A percentile compares a stretch with the other conserved stretches of the same genome.
Conservation (phyloP, 441 rosid species). For the Melastoma candidum region DNA sequence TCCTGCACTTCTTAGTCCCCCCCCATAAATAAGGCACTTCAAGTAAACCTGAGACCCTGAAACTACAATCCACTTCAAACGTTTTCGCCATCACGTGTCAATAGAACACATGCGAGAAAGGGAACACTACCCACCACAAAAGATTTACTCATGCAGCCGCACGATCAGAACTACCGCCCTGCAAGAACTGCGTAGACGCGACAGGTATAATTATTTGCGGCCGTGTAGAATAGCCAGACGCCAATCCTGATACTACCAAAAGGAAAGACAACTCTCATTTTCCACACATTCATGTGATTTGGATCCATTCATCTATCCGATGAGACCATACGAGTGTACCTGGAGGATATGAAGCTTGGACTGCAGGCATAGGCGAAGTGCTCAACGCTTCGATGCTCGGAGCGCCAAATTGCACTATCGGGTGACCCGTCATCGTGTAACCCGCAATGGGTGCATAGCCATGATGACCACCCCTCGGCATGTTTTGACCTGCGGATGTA, state of each 20-base stretch:
- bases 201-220: slow-evolving; percentile 59
- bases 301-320: not conserved
- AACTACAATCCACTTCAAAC: no score
- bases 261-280: not conserved
- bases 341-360: slow-evolving; percentile 70
- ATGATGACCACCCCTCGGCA: slow-evolving; percentile 56
- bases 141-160: slow-evolving; percentile 52
- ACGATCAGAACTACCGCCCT: slow-evolving; percentile 79
- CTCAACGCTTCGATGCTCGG: slow-evolving; percentile 49
- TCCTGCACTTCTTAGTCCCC: not conserved
- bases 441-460: slow-evolving; percentile 64
- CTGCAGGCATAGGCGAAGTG: slow-evolving; percentile 45
- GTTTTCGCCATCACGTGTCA: no score
- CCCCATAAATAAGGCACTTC: no score
- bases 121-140: no score
- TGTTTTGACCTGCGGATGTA: slow-evolving; percentile 55
- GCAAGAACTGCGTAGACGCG: slow-evolving; percentile 59
- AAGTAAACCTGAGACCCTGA: no score
- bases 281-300: slow-evolving; percentile 1
- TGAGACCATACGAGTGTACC: slow-evolving; percentile 22
- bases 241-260: slow-evolving; percentile 30
- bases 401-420: slow-evolving; percentile 61
- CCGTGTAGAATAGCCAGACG: slow-evolving; percentile 47
- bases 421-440: slow-evolving; percentile 71
- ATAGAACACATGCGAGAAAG: no score